phyloP scores from a whole-genome alignment of 2,329 filamentous ascomycete species.

The Scorias spongiosa region DNA sequence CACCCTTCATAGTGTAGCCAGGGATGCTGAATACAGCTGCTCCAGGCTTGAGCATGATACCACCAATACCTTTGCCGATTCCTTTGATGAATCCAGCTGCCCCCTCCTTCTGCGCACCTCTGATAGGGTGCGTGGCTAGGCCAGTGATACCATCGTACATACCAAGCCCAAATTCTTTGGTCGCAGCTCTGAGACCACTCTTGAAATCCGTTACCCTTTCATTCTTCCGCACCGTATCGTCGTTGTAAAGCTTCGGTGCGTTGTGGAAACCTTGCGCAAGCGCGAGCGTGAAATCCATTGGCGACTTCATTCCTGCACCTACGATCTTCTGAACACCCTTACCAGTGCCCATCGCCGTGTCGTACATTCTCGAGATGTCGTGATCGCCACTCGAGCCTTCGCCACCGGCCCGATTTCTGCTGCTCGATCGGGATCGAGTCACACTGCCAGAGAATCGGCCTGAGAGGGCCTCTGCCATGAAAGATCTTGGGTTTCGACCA shows the following conservation, averaged over 20 bases:
- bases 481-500: conserved; percentile 5
- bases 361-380: conserved; percentile 21
- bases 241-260: conserved; percentile 53
- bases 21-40: conserved; percentile 44
- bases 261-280: conserved; percentile 58
- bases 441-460: conserved; percentile 11
- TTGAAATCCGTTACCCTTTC: conserved; percentile 49
- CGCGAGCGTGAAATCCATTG: conserved; percentile 45
- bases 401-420: conserved; percentile 25
- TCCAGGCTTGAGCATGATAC: conserved; percentile 54
- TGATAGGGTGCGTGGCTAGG: conserved; percentile 52
- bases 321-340: conserved; percentile 23
- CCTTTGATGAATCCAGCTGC: conserved; percentile 54
- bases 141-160: conserved; percentile 60
- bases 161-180: conserved; percentile 50
- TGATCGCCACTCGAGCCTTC: conserved; percentile 37
- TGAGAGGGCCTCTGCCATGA: conserved; percentile 10
- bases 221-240: conserved; percentile 50
- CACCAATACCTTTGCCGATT: conserved; percentile 59
- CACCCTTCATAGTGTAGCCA: conserved; percentile 58
- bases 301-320: conserved; percentile 30
- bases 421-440: conserved; percentile 5
- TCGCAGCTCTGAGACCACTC: conserved; percentile 33
- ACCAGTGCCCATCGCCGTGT: conserved; percentile 16
- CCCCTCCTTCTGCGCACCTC: conserved; percentile 44